Conservation (phyloP, 2,329 filamentous ascomycete genomes). For the Nothomitra cinnamomea region DNA sequence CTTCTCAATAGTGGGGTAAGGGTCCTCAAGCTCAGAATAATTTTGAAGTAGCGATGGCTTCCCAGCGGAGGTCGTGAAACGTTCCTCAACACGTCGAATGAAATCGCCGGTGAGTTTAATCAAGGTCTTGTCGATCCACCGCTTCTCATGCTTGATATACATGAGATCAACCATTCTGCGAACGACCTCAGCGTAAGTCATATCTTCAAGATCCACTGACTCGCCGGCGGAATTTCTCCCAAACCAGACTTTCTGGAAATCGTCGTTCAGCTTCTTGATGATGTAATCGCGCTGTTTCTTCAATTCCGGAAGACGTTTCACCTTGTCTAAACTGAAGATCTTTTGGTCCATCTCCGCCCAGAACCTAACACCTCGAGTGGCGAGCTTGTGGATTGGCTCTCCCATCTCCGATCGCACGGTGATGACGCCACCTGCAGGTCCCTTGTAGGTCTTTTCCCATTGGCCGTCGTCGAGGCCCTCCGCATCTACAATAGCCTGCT, state of each 20-base stretch:
- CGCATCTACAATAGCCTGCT: constrained; percentile 78
- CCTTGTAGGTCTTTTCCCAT: constrained; percentile 91
- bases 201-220: constrained; percentile 78
- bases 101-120: constrained; percentile 80
- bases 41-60: constrained; percentile 74
- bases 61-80: constrained; percentile 59
- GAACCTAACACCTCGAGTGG: constrained; percentile 86
- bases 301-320: constrained; percentile 74
- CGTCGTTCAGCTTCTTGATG: constrained; percentile 88
- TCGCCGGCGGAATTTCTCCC: constrained; percentile 66
- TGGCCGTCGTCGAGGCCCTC: constrained; percentile 63
- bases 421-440: constrained; percentile 78
- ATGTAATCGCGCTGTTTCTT: constrained; percentile 82
- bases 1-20: constrained; percentile 59
- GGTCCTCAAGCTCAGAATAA: constrained; percentile 73
- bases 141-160: constrained; percentile 76
- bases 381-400: constrained; percentile 97
- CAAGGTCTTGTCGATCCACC: constrained; percentile 83
- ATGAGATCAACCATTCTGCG: constrained; percentile 77
- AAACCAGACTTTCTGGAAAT: constrained; percentile 97
- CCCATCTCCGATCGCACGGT: constrained; percentile 98
- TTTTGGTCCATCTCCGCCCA: constrained; percentile 99
- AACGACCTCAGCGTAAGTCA: constrained; percentile 84
- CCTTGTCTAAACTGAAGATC: constrained; percentile 92
- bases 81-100: constrained; percentile 91